These are phyloP conservation scores for Akanthomyces dipterigenus DNA, from an alignment of 2,329 filamentous ascomycete genomes.

Conservation along the genomic window DNA sequence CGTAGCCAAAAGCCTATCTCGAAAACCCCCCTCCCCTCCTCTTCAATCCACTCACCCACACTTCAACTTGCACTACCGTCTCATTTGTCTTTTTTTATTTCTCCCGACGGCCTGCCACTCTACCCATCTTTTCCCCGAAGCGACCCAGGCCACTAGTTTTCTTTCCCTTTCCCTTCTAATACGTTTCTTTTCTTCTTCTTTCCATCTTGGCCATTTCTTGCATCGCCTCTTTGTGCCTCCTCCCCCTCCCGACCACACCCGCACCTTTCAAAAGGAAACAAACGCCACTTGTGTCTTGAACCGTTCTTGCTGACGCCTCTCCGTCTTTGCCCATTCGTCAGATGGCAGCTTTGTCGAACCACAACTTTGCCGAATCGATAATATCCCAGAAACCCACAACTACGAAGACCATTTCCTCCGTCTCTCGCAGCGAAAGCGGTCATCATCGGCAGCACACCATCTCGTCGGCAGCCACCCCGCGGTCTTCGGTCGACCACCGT, in stretches of 20 bases:
- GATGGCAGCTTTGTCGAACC: conserved; percentile 39
- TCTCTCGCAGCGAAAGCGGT: background rate
- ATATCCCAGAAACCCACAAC: conserved; percentile 15
- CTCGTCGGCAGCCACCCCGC: conserved; percentile 19
- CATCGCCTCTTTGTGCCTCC: background rate
- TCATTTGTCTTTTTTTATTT: conserved; percentile 10
- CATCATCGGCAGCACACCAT: conserved; percentile 10
- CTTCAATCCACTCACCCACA: background rate
- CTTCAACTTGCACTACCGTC: conserved; percentile 7
- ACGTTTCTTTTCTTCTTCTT: background rate
- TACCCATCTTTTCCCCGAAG: conserved; percentile 1
- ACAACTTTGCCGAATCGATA: conserved; percentile 24
- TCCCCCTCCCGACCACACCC: background rate
- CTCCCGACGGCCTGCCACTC: background rate
- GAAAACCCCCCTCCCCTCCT: background rate
- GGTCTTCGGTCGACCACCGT: conserved; percentile 21
- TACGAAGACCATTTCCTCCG: conserved; percentile 18
- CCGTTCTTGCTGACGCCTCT: conserved; percentile 20
- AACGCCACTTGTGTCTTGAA: background rate
- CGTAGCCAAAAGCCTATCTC: conserved; percentile 5
- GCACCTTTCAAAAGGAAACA: background rate
- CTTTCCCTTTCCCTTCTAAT: background rate
- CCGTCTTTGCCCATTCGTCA: conserved; percentile 28
- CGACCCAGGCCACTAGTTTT: conserved; percentile 4
- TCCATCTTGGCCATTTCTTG: background rate